Conservation (phyloP, 371 early-diverging fungal species). For the Funneliformis caledonium region DNA sequence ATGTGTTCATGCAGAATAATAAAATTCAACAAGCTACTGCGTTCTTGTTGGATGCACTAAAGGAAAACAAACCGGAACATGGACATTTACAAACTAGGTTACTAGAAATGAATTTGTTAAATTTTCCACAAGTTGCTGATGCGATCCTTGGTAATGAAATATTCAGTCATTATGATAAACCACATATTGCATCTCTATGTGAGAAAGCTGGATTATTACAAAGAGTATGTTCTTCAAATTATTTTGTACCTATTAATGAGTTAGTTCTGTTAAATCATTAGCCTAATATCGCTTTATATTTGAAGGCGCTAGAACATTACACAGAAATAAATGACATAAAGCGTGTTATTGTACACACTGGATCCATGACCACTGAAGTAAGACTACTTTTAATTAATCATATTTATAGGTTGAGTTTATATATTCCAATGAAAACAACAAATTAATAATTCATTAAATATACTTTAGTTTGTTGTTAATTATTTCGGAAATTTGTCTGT, state of each 20-base stretch:
- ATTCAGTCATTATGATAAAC: slow-evolving; percentile 94
- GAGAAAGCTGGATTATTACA: slow-evolving; percentile 97
- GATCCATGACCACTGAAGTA: slow-evolving; percentile 78
- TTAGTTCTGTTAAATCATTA: not conserved
- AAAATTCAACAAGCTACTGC: slow-evolving; percentile 96
- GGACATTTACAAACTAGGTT: slow-evolving; percentile 92
- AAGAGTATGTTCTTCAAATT: slow-evolving; percentile 56
- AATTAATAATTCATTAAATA: not conserved
- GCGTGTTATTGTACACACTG: slow-evolving; percentile 92
- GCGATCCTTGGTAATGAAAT: slow-evolving; percentile 95
- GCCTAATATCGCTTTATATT: slow-evolving; percentile 12
- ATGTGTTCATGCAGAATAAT: slow-evolving; percentile 90
- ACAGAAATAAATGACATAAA: slow-evolving; percentile 95
- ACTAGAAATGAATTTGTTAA: slow-evolving; percentile 96
- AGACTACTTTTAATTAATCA: slow-evolving; percentile 19
- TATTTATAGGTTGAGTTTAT: not conserved
- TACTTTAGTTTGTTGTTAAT: slow-evolving; percentile 69
- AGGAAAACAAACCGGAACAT: slow-evolving; percentile 88
- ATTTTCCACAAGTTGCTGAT: slow-evolving; percentile 98
- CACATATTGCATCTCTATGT: slow-evolving; percentile 89
- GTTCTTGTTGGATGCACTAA: slow-evolving; percentile 94
- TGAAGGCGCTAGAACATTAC: slow-evolving; percentile 94
- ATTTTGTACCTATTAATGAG: not conserved
- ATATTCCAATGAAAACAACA: not conserved
- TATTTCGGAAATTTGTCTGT: slow-evolving; percentile 95